Percentiles rank a stretch among this genome's conserved stretches.
These are phyloP conservation scores for Sisymbrium altissimum DNA, from an alignment of 345 rosid genomes.

Conservation along the genomic window DNA sequence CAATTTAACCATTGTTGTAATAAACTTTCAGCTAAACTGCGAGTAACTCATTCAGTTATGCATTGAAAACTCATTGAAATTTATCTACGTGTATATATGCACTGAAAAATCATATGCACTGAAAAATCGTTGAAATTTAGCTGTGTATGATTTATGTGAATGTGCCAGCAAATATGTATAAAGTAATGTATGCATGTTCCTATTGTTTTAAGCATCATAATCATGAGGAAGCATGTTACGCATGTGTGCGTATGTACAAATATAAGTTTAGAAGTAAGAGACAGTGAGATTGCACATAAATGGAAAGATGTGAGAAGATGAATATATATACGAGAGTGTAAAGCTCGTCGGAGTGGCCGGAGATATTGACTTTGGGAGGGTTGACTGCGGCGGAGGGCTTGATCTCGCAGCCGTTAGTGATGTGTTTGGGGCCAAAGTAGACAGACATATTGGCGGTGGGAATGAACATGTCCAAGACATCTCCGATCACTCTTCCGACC, in stretches of 20 bases:
- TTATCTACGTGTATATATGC: background rate
- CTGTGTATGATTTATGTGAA: background rate
- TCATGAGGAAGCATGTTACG: background rate
- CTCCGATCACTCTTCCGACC: constrained; percentile 83
- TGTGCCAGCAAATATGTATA: background rate
- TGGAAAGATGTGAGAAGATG: background rate
- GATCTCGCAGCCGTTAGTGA: constrained; percentile 75
- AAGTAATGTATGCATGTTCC: constrained; percentile 8
- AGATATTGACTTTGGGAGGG: constrained; percentile 62
- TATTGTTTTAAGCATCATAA: background rate
- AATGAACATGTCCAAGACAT: constrained; percentile 79
- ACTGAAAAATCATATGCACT: background rate
- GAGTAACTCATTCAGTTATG: background rate
- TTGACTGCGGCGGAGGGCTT: constrained; percentile 63
- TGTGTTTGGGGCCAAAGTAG: constrained; percentile 66
- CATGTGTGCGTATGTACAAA: background rate
- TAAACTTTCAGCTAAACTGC: background rate
- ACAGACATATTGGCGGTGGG: constrained; percentile 62
- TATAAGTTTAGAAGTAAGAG: background rate
- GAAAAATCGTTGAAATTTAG: background rate
- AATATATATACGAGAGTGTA: constrained; percentile 58
- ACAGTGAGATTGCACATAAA: background rate
- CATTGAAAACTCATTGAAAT: background rate
- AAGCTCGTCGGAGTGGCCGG: constrained; percentile 57
- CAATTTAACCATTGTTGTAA: background rate